phyloP scores from a whole-genome alignment of 179 eudicot genomes.

The Nepenthes alata region DNA sequence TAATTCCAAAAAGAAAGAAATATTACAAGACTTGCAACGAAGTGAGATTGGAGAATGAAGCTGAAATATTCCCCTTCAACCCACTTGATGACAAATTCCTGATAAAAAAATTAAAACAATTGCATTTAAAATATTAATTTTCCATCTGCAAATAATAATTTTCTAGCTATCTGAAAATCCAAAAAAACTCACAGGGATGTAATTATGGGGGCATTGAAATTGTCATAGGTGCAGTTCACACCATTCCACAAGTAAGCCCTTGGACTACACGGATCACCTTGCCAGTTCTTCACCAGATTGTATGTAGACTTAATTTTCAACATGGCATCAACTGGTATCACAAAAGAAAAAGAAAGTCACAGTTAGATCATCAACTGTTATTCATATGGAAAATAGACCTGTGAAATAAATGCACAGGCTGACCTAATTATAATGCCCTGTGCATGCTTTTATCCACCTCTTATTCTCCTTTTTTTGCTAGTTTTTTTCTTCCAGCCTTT shows the following conservation, averaged over 20 bases:
- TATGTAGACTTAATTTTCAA: constrained; percentile 16
- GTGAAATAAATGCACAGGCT: too few relatives aligned
- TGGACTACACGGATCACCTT: constrained; percentile 38
- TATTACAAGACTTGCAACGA: constrained; percentile 5
- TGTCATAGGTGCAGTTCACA: constrained; percentile 5
- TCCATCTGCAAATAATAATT: background rate
- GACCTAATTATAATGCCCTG: too few relatives aligned
- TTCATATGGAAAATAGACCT: too few relatives aligned
- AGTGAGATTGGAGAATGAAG: constrained; percentile 6
- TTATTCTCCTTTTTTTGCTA: too few relatives aligned
- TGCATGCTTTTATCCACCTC: too few relatives aligned
- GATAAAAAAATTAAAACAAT: background rate
- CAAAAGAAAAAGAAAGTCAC: background rate
- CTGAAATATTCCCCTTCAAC: constrained; percentile 6
- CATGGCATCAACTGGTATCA: constrained; percentile 18
- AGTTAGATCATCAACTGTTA: too few relatives aligned
- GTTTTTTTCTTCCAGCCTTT: too few relatives aligned
- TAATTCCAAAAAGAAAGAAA: background rate
- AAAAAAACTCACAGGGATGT: constrained; percentile 1
- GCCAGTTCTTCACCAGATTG: constrained; percentile 19
- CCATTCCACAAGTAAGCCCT: constrained; percentile 20
- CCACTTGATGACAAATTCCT: constrained; percentile 11
- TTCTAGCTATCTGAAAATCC: background rate
- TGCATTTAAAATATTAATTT: background rate
- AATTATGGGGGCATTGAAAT: background rate